Base-by-base conservation (phyloP, 2,329 filamentous ascomycete genomes). In the Cryphonectria japonica region DNA sequence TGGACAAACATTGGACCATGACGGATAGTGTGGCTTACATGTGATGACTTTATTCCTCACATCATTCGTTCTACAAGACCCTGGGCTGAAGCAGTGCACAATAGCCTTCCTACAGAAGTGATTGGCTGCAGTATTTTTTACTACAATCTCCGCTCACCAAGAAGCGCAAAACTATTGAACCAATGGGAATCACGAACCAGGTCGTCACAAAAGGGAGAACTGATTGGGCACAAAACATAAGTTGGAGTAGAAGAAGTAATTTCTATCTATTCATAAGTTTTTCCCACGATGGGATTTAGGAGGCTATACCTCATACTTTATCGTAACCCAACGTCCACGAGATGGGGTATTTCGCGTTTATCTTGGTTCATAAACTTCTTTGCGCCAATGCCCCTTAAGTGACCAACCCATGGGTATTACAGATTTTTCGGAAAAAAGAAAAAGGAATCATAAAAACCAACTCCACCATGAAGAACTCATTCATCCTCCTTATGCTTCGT, bases 401-500 rank as follows among this genome's bases (percentile, higher is more conserved):
- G 54, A 32, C 54, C 54, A 59, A 59, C 54, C 26, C 26, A 64
- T 65, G 64, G 70, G 67, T 71, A 70, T 70, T 62, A 61, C 66
- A 54, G 50, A 7, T 37, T 62, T 39, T 37, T 61, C n/a, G 22
- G 39, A 9, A 22, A 60, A 52, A 22, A 19, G 16, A 39, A 16
- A 8, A 29, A 22, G 29, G 3, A 37, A 16, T n/a, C 29, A 32
- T 13, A 39, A 39, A 37, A 39, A 29, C 34, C 34, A 37, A 32
- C 41, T 65, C 29, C 34, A 8, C 50, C 32, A 4, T 19, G 19
- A 4, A 19, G 19, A 11, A 43, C 41, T 22, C 32, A 39, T 22
- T 14, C 60, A n/a, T 62, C 37, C 22, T 39, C 37, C n/a, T 26
- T 26, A 46, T 34, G n/a, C 26, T 64, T 29, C 32, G 26, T n/a